phyloP scores from a whole-genome alignment of 345 rosid species.

The Geranium brycei region DNA sequence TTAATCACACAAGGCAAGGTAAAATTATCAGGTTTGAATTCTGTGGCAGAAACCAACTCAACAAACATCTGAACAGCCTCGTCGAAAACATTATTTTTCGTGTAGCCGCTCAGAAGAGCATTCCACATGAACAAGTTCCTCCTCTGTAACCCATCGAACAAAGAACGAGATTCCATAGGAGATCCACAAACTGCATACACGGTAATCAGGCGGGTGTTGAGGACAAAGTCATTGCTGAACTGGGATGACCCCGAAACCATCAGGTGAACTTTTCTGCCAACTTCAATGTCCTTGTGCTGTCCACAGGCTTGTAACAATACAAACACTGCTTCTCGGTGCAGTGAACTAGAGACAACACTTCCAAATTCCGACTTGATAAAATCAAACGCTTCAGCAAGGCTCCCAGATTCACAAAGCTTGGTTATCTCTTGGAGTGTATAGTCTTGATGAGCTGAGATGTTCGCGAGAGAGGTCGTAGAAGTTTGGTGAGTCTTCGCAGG shows the following conservation, averaged over 20 bases:
- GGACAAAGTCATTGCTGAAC: slow-evolving; percentile 32
- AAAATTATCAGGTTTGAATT: slow-evolving; percentile 44
- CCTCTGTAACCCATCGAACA: slow-evolving; percentile 25
- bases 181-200: slow-evolving; percentile 50
- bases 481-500: not conserved
- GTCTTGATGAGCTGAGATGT: slow-evolving; percentile 9
- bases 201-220: slow-evolving; percentile 39
- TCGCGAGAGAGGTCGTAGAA: slow-evolving; percentile 8
- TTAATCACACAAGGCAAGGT: slow-evolving; percentile 59
- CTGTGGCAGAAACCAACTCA: slow-evolving; percentile 24
- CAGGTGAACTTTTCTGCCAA: slow-evolving; percentile 37
- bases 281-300: slow-evolving; percentile 25
- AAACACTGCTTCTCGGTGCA: slow-evolving; percentile 25
- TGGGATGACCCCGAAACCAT: slow-evolving; percentile 28
- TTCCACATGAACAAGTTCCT: slow-evolving; percentile 63
- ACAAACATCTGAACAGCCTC: slow-evolving; percentile 36
- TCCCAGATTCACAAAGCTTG: slow-evolving; percentile 23
- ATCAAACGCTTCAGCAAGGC: slow-evolving; percentile 27
- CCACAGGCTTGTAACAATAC: slow-evolving; percentile 43
- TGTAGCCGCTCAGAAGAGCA: slow-evolving; percentile 46
- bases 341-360: slow-evolving; percentile 13
- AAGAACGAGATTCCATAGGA: slow-evolving; percentile 32
- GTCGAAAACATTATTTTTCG: slow-evolving; percentile 40
- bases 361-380: slow-evolving; percentile 11
- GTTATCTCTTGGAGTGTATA: slow-evolving; percentile 23